Evolutionary conservation across 2,329 filamentous ascomycete genomes (phyloP), one percentile per base, ranked within the genome.

Genomic region (Aspergillus phoenicis): DNA sequence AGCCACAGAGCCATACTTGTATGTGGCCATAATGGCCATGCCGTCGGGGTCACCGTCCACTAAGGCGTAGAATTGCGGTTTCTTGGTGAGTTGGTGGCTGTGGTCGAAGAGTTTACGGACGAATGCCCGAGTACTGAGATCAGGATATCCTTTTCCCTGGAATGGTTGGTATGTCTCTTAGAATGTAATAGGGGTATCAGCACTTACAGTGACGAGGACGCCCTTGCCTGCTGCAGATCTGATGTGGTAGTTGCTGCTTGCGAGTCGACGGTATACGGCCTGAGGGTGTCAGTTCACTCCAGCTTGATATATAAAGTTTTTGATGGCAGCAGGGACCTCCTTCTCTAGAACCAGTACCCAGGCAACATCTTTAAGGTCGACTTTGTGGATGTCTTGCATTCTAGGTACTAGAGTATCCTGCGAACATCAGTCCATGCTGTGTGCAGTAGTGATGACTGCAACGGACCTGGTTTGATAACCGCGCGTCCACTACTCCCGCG

Each of bases 321-420:
- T 4, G 11, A 36, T 13, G 4, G 4, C 1, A 17, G 33, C n/a
- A 38, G 17, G 58, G 22, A 83, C 85, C 78, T 89, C 87, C 75
- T 89, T 89, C 69, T 89, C 87, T 24, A 89, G 76, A 3, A 89
- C 78, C 1, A 89, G 73, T 26, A 89, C 78, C 85, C 85, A 88
- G n/a, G 76, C 73, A 13, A 83, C 71, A n/a, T 70, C 68, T 4
- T 72, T 71, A 26, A 85, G 70, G 55, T 83, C 75, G 6, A 85
- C 65, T 1, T 68, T 70, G 4, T 83, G 76, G n/a, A 78, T 71
- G 5, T 82, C 77, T 49, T 78, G 73, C 8, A 82, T 62, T 22
- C 73, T 78, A 5, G 84, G 83, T n/a, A 88, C 75, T 2, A 87
- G 75, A 3, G 80, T 72, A n/a, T 84, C 84, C 78, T 85, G 47